Evolutionary conservation across 768 basidiomycete species (phyloP).

Genomic region (Cyclocybe aegerita): DNA sequence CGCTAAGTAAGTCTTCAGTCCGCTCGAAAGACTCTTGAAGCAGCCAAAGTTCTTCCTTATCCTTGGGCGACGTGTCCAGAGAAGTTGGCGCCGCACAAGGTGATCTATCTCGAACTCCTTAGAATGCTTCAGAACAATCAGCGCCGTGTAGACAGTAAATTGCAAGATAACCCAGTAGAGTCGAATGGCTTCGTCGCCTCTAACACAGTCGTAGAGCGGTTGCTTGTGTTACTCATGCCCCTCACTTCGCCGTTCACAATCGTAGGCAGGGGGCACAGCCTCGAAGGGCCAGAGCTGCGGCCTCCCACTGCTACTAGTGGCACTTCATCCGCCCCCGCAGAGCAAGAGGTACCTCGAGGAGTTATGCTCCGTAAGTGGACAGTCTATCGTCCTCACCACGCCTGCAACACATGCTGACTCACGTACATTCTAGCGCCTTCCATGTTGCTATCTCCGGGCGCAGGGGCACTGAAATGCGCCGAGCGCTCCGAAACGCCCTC

Average conservation of each 20-base stretch:
- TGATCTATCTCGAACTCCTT: conserved; percentile 49
- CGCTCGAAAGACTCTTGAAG: conserved; percentile 45
- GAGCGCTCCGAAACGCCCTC: neutral
- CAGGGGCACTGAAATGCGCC: neutral
- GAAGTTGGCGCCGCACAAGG: conserved; percentile 39
- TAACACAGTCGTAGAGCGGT: conserved; percentile 24
- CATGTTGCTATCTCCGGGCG: neutral
- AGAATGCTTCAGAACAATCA: conserved; percentile 37
- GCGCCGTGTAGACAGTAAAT: conserved; percentile 25
- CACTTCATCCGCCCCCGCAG: neutral
- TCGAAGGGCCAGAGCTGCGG: neutral
- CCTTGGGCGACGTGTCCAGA: conserved; percentile 45
- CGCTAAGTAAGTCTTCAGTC: conserved; percentile 31
- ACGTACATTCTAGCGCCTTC: conserved; percentile 13
- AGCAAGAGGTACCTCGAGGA: neutral
- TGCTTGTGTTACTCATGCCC: conserved; percentile 33
- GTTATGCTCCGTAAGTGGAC: conserved; percentile 17
- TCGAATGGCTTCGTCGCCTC: neutral
- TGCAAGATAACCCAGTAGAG: conserved; percentile 28
- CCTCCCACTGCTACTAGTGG: conserved; percentile 1
- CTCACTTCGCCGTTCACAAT: conserved; percentile 29
- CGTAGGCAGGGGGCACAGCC: conserved; percentile 12
- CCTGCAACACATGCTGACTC: conserved; percentile 13
- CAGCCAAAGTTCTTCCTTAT: conserved; percentile 40
- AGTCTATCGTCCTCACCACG: conserved; percentile 7